Evolutionary conservation across 768 basidiomycete species (phyloP).

Genomic region (Floccularia luteovirens): DNA sequence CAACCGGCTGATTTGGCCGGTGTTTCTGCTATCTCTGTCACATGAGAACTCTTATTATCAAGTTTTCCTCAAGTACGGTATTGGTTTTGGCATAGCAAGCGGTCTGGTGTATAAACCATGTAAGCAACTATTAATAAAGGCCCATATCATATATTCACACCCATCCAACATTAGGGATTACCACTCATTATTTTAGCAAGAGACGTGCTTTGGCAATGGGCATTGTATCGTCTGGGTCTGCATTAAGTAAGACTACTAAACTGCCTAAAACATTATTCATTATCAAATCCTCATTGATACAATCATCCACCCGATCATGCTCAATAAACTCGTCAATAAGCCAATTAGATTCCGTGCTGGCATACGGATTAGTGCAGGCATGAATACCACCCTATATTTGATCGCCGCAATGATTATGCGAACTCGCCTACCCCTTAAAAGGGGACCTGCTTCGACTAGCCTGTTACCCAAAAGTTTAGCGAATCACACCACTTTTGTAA

Average conservation of each 20-base stretch:
- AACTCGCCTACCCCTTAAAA: background rate
- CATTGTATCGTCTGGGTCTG: slow-evolving; percentile 27
- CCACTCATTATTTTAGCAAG: slow-evolving; percentile 24
- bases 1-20: too few relatives aligned
- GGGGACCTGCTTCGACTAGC: background rate
- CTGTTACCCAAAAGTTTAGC: too few relatives aligned
- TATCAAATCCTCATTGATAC: background rate
- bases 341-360: slow-evolving; percentile 1
- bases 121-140: slow-evolving; percentile 2
- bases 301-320: slow-evolving; percentile 3
- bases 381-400: background rate
- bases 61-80: slow-evolving; percentile 42
- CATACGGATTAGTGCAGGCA: slow-evolving; percentile 1
- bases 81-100: slow-evolving; percentile 37
- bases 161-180: slow-evolving; percentile 28
- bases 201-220: slow-evolving; percentile 34
- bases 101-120: slow-evolving; percentile 40
- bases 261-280: background rate
- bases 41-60: slow-evolving; percentile 27
- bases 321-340: slow-evolving; percentile 1
- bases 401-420: slow-evolving; percentile 1
- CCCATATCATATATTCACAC: background rate
- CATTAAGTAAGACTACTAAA: slow-evolving; percentile 2
- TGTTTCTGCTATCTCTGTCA: slow-evolving; percentile 25
- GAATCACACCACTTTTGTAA: too few relatives aligned